phyloP scores from a whole-genome alignment of 2,329 filamentous ascomycete species.

The Fusarium siculi region DNA sequence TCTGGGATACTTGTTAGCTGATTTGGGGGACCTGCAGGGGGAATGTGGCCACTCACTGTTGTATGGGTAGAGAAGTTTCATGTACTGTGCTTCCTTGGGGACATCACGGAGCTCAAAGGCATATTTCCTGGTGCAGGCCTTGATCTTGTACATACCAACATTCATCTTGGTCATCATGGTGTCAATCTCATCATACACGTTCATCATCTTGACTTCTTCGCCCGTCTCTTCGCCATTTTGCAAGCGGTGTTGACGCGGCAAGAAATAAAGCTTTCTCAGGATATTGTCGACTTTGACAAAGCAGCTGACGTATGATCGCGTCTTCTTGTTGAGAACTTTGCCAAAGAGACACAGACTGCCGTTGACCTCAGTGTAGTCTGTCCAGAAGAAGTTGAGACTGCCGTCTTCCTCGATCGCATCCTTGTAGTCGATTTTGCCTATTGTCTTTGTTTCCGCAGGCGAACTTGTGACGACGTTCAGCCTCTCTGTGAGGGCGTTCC shows the following conservation, averaged over 20 bases:
- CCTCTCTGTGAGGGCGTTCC: constrained; percentile 87
- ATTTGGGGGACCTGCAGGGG: not conserved
- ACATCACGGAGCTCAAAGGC: constrained; percentile 91
- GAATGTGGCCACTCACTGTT: constrained; percentile 62
- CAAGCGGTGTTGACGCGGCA: constrained; percentile 76
- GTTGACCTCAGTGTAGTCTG: constrained; percentile 92
- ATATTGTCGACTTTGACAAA: constrained; percentile 98
- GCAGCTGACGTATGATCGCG: constrained; percentile 82
- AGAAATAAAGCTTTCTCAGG: constrained; percentile 89
- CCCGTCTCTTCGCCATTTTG: constrained; percentile 73
- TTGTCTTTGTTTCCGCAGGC: constrained; percentile 67
- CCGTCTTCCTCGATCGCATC: constrained; percentile 95
- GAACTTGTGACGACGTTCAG: constrained; percentile 87
- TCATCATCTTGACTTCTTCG: constrained; percentile 84
- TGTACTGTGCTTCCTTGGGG: constrained; percentile 88
- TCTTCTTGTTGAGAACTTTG: constrained; percentile 92
- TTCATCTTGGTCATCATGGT: constrained; percentile 86
- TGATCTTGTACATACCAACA: constrained; percentile 93
- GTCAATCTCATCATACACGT: constrained; percentile 92
- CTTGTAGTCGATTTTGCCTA: constrained; percentile 84
- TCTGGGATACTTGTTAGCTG: constrained; percentile 56
- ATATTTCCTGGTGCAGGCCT: constrained; percentile 88
- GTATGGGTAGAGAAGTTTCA: constrained; percentile 97
- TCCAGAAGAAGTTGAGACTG: constrained; percentile 94
- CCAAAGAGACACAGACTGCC: constrained; percentile 94